Percentiles rank a stretch among this genome's conserved stretches.
Evolutionary conservation across 2,329 filamentous ascomycete genomes (phyloP).

Genomic region (Diplodia intermedia): DNA sequence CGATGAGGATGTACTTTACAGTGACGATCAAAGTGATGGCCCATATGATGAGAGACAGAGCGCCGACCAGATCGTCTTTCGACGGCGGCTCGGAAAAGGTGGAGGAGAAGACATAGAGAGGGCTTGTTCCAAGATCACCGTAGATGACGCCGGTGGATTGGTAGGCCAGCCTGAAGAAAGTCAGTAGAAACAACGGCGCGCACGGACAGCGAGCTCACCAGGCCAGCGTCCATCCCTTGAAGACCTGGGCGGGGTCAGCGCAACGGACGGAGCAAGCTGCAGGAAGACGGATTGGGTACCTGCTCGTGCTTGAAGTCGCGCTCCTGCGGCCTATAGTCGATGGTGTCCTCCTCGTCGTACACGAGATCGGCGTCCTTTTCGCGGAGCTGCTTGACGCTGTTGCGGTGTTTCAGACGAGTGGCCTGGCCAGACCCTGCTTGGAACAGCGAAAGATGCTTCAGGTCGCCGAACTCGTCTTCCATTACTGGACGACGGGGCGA

Average conservation of each 20-base stretch:
- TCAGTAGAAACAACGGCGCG: conserved; percentile 33
- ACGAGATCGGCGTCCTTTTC: conserved; percentile 33
- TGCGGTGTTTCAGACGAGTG: conserved; percentile 26
- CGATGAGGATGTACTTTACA: conserved; percentile 71
- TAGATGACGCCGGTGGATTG: conserved; percentile 73
- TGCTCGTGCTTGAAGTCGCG: conserved; percentile 35
- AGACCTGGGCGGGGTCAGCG: conserved; percentile 27
- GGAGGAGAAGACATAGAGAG: conserved; percentile 75
- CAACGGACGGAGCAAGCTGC: not conserved
- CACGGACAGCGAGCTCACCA: conserved; percentile 32
- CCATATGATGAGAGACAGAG: conserved; percentile 73
- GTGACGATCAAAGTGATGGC: conserved; percentile 72
- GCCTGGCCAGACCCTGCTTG: conserved; percentile 15
- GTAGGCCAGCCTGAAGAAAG: conserved; percentile 60
- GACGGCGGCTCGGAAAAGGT: conserved; percentile 65
- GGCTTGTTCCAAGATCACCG: conserved; percentile 71
- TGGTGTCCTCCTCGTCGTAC: conserved; percentile 33
- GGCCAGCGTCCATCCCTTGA: conserved; percentile 34
- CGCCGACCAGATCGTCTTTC: conserved; percentile 67
- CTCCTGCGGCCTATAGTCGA: conserved; percentile 30
- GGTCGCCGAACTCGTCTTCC: conserved; percentile 22
- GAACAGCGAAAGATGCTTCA: conserved; percentile 25
- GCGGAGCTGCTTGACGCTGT: not conserved
- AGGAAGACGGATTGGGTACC: conserved; percentile 7
- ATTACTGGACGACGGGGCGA: conserved; percentile 21